Evolutionary conservation across 2,329 filamentous ascomycete species (phyloP).

Genomic region (Botrytis squamosa): DNA sequence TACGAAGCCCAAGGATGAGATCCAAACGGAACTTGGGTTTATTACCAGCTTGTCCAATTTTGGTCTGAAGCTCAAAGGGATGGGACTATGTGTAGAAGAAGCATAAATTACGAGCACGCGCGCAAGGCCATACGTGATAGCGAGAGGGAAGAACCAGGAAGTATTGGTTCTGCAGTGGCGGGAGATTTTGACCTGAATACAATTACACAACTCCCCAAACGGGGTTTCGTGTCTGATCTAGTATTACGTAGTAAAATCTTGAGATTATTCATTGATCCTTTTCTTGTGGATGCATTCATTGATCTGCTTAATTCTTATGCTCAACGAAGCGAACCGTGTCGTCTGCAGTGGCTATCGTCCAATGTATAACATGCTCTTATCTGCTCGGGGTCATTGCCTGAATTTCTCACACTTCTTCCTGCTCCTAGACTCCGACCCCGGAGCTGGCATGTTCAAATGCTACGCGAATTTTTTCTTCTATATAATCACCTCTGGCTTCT

Average conservation of each 20-base stretch:
- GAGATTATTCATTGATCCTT: neutral
- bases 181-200: neutral
- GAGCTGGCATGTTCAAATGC: neutral
- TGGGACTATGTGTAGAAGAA: neutral
- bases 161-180: neutral
- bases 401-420: neutral
- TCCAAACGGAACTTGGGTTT: neutral
- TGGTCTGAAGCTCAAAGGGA: neutral
- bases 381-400: neutral
- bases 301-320: neutral
- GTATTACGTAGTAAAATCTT: neutral
- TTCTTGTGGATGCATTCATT: neutral
- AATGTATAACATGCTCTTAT: neutral
- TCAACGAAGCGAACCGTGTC: neutral
- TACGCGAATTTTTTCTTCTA: neutral
- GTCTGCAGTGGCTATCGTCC: neutral
- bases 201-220: neutral
- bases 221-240: neutral
- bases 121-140: neutral
- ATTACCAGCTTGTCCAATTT: neutral
- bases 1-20: neutral
- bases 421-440: fast-evolving
- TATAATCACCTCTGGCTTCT: neutral
- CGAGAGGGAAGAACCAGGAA: neutral
- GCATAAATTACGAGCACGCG: neutral